A percentile compares a stretch with the other conserved stretches of the same genome.
Conservation (phyloP, 805 yeast species). For the Schizosaccharomyces japonicus region DNA sequence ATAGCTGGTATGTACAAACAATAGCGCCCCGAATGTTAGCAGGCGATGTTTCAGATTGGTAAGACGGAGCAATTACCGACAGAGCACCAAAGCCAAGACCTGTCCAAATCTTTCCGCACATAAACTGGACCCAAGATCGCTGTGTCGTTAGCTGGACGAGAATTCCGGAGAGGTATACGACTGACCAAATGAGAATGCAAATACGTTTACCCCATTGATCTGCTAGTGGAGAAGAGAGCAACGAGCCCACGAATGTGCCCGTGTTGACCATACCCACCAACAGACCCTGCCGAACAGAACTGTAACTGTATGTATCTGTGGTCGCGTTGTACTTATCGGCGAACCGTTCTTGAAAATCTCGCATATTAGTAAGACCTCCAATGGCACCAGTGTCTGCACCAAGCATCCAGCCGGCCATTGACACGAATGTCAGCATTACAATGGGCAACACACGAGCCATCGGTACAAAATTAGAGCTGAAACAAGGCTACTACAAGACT, state of each 20-base stretch:
- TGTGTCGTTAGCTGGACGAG: constrained; percentile 4
- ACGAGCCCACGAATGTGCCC: constrained; percentile 6
- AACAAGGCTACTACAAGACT: too few species aligned
- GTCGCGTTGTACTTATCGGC: background rate
- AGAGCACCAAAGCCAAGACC: constrained; percentile 58
- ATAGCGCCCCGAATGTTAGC: constrained; percentile 15
- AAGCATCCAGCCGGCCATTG: constrained; percentile 5
- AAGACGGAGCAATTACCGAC: constrained; percentile 41
- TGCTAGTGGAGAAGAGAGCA: constrained; percentile 6
- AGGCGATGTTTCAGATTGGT: constrained; percentile 27
- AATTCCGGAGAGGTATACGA: constrained; percentile 3
- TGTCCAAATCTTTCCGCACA: constrained; percentile 32
- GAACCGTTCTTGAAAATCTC: background rate
- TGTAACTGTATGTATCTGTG: background rate
- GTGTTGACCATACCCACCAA: constrained; percentile 6
- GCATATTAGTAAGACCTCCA: constrained; percentile 5
- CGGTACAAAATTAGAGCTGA: too few species aligned
- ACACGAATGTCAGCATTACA: too few species aligned
- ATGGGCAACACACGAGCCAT: too few species aligned
- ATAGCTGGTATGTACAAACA: constrained; percentile 27
- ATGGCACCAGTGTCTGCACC: constrained; percentile 7
- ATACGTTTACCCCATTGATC: constrained; percentile 5
- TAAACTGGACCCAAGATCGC: constrained; percentile 17
- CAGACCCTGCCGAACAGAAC: constrained; percentile 3
- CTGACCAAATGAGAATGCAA: constrained; percentile 5